These are phyloP conservation scores for Centrapalus pauciflorus DNA, from an alignment of 129 eudicot species.

Conservation along the genomic window DNA sequence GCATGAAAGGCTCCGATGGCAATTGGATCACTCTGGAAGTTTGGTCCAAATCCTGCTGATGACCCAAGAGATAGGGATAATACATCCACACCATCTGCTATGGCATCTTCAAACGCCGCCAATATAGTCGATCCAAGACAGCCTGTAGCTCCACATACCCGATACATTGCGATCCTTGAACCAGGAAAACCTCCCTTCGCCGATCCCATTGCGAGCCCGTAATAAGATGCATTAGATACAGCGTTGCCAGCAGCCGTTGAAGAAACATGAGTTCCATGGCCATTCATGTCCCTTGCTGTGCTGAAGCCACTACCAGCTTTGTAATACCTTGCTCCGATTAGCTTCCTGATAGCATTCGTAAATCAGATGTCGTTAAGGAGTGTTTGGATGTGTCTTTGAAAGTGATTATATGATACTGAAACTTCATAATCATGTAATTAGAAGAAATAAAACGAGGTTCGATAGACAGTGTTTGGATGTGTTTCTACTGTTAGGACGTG, in stretches of 20 bases:
- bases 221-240: conserved; percentile 64
- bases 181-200: conserved; percentile 79
- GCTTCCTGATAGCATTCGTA: conserved; percentile 44
- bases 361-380: not conserved
- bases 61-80: conserved; percentile 68
- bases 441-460: no score
- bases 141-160: conserved; percentile 47
- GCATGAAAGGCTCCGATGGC: conserved; percentile 94
- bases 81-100: conserved; percentile 76
- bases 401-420: no score
- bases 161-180: conserved; percentile 66
- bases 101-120: conserved; percentile 83
- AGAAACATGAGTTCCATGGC: conserved; percentile 86
- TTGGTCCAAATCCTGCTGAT: conserved; percentile 20
- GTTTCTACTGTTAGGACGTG: no score
- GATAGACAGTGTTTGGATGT: no score
- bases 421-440: no score
- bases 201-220: conserved; percentile 67
- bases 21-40: conserved; percentile 53
- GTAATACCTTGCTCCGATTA: conserved; percentile 84
- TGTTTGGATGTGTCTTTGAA: no score
- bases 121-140: conserved; percentile 62
- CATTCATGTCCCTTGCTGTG: conserved; percentile 58
- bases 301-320: conserved; percentile 2
- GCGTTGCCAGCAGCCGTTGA: conserved; percentile 76